Evolutionary conservation across 345 rosid genomes (phyloP).

Genomic region (Capsella bursapastoris): DNA sequence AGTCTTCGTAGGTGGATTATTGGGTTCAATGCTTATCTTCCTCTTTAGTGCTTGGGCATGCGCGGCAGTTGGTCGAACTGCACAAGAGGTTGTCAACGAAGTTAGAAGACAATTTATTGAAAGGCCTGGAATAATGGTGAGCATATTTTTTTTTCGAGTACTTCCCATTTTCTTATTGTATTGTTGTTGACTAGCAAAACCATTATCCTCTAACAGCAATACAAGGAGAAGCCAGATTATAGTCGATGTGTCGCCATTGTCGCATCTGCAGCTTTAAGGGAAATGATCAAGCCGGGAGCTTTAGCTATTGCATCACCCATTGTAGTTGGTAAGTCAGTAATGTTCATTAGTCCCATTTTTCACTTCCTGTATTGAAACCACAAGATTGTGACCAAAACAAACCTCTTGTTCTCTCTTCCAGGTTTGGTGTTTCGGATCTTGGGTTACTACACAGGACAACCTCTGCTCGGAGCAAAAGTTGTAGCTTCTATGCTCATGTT

Average conservation of each 20-base stretch:
- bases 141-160: constrained; percentile 30
- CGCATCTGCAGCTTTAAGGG: constrained; percentile 92
- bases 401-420: constrained; percentile 45
- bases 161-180: constrained; percentile 2
- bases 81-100: constrained; percentile 99
- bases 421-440: constrained; percentile 80
- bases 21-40: constrained; percentile 97
- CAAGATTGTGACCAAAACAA: constrained; percentile 24
- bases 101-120: constrained; percentile 97
- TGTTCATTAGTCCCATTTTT: background rate
- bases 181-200: constrained; percentile 19
- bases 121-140: constrained; percentile 99
- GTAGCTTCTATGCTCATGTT: constrained; percentile 96
- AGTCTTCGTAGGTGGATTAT: constrained; percentile 91
- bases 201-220: constrained; percentile 58
- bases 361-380: background rate
- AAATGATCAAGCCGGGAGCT: constrained; percentile 99
- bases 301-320: constrained; percentile 91
- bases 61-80: constrained; percentile 96
- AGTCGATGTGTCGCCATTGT: constrained; percentile 98
- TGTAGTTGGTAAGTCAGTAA: constrained; percentile 65
- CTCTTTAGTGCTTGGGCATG: constrained; percentile 98
- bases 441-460: constrained; percentile 89
- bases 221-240: constrained; percentile 97
- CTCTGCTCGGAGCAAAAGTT: constrained; percentile 95